Conservation (phyloP, 108 stramenopile species). For the Bacterosira constricta region DNA sequence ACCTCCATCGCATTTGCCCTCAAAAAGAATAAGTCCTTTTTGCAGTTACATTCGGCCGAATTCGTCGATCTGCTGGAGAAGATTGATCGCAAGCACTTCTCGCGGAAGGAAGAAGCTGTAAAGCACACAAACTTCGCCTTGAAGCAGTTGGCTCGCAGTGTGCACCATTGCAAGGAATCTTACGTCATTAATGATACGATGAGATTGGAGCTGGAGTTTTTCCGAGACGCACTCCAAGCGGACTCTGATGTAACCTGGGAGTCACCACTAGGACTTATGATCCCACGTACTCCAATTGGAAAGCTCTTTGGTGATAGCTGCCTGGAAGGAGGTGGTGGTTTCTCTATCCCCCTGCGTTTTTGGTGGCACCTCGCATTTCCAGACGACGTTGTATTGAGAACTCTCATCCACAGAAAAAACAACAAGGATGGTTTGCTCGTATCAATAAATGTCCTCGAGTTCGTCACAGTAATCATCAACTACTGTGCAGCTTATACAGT, state of each 20-base stretch:
- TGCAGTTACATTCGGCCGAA: background rate
- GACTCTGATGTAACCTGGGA: background rate
- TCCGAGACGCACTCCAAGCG: background rate
- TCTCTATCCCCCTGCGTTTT: background rate
- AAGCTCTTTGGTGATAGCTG: background rate
- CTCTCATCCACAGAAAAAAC: background rate
- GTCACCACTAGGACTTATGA: background rate
- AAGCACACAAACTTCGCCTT: background rate
- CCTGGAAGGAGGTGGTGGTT: background rate
- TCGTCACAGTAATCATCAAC: conserved; percentile 3
- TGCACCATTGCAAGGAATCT: background rate
- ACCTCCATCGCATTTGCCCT: background rate
- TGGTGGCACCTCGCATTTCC: background rate
- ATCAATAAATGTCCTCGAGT: conserved; percentile 15
- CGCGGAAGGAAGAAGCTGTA: background rate
- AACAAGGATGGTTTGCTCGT: background rate
- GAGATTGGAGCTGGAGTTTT: background rate
- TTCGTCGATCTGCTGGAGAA: background rate
- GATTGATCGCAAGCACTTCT: background rate
- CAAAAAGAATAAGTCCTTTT: background rate
- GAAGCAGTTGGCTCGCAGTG: background rate
- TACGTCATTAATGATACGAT: background rate
- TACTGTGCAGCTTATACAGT: background rate
- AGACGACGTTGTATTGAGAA: background rate
- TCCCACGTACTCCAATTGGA: background rate